Percentiles rank a stretch among this genome's conserved stretches.
Conservation (phyloP, 805 yeast genomes). For the Zygosaccharomyces bisporus region DNA sequence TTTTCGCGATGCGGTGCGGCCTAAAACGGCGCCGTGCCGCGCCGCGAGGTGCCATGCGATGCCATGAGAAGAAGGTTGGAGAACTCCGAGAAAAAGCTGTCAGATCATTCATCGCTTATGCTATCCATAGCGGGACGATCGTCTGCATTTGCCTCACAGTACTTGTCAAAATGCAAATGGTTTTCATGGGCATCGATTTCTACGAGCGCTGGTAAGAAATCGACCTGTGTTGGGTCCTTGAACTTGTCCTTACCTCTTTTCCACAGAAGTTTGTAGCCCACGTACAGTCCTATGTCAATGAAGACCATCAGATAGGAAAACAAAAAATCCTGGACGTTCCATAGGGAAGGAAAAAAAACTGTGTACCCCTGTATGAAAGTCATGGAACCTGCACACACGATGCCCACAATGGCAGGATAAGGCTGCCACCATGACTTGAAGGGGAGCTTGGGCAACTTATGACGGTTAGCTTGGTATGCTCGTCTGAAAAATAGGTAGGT, state of each 20-base stretch:
- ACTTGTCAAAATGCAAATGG: conserved; percentile 1
- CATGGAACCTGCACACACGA: conserved; percentile 47
- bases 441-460: conserved; percentile 40
- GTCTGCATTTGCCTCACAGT: neutral
- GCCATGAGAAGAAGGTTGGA: neutral
- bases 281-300: conserved; percentile 45
- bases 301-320: conserved; percentile 73
- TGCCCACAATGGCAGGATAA: conserved; percentile 49
- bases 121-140: neutral
- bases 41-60: neutral
- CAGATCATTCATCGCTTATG: neutral
- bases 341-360: conserved; percentile 62
- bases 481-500: conserved; percentile 61
- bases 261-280: conserved; percentile 48
- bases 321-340: conserved; percentile 60
- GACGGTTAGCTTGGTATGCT: conserved; percentile 53
- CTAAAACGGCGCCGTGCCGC: no score
- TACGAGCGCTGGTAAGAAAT: conserved; percentile 49
- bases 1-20: neutral
- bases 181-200: conserved; percentile 60
- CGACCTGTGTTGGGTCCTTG: conserved; percentile 47
- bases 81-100: neutral
- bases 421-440: conserved; percentile 61
- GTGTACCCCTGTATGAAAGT: conserved; percentile 62
- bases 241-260: conserved; percentile 43